A percentile compares a stretch with the other conserved stretches of the same genome.
These are phyloP conservation scores for Rhizopus stolonifer DNA, from an alignment of 371 early-diverging fungal species.

Conservation along the genomic window DNA sequence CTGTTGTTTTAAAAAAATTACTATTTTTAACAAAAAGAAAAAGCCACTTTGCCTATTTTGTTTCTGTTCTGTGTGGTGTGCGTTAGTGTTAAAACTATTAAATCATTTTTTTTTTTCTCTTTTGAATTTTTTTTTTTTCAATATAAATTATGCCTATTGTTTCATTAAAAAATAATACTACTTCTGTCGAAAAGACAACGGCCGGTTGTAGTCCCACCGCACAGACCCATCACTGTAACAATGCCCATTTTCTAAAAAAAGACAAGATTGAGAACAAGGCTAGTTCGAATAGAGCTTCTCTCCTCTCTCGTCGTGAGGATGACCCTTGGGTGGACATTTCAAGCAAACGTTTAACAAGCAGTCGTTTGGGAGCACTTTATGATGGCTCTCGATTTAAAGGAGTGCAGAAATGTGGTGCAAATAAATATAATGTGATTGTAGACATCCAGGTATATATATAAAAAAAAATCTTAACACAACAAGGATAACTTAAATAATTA, in stretches of 20 bases:
- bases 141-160: slow-evolving; percentile 4
- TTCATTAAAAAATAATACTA: not conserved
- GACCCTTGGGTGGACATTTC: slow-evolving; percentile 45
- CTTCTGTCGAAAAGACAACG: not conserved
- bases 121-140: not conserved
- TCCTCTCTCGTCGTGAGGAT: slow-evolving; percentile 33
- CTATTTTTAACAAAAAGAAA: not conserved
- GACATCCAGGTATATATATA: slow-evolving; percentile 66
- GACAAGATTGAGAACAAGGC: not conserved
- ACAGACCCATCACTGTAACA: not conserved
- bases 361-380: slow-evolving; percentile 53
- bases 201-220: too few relatives aligned
- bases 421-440: slow-evolving; percentile 72
- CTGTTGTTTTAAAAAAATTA: not conserved
- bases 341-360: slow-evolving; percentile 26
- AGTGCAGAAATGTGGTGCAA: slow-evolving; percentile 66
- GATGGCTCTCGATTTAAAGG: slow-evolving; percentile 71
- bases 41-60: not conserved
- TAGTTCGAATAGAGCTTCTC: slow-evolving; percentile 19
- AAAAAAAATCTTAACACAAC: not conserved
- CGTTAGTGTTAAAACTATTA: not conserved
- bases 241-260: not conserved
- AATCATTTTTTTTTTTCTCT: not conserved
- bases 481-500: not conserved
- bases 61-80: too few relatives aligned